Evolutionary conservation across 2,329 filamentous ascomycete species (phyloP).

Genomic region (Ophiostoma angusticollis): DNA sequence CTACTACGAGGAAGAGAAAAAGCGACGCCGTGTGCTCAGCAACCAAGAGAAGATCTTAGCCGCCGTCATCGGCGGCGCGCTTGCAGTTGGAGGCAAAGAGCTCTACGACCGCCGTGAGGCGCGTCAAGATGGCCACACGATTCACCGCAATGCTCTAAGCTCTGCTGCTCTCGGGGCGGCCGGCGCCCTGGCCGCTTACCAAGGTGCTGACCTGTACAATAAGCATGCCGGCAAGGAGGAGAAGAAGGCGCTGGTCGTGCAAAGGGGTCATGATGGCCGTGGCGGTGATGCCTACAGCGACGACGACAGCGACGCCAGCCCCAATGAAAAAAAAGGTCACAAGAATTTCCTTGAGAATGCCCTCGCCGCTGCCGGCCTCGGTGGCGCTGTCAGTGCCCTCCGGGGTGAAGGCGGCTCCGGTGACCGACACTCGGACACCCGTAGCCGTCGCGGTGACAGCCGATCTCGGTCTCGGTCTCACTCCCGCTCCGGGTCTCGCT

Average conservation of each 20-base stretch:
- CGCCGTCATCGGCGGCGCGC: conserved; percentile 49
- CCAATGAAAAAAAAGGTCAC: conserved; percentile 45
- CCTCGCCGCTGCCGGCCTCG: conserved; percentile 48
- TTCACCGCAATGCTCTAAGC: conserved; percentile 45
- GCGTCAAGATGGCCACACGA: conserved; percentile 31
- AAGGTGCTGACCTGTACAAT: conserved; percentile 50
- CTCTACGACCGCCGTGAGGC: conserved; percentile 50
- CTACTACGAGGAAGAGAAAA: conserved; percentile 46
- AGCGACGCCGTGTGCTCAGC: conserved; percentile 39
- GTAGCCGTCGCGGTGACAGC: conserved; percentile 35
- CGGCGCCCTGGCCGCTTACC: conserved; percentile 50
- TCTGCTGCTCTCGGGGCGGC: conserved; percentile 51
- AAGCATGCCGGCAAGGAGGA: conserved; percentile 44
- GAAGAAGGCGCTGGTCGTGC: conserved; percentile 37
- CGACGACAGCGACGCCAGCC: conserved; percentile 44
- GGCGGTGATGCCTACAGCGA: conserved; percentile 43
- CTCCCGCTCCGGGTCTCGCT: conserved; percentile 40
- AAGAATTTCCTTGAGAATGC: conserved; percentile 53
- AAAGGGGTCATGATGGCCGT: conserved; percentile 41
- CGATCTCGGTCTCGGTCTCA: conserved; percentile 21
- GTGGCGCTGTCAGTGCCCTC: conserved; percentile 46
- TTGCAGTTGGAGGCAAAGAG: conserved; percentile 54
- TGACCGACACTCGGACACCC: conserved; percentile 24
- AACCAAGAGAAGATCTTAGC: conserved; percentile 56
- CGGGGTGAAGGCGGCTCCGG: conserved; percentile 34